phyloP scores from a whole-genome alignment of 352 stramenopile genomes.

The Globisporangium cystogenes region DNA sequence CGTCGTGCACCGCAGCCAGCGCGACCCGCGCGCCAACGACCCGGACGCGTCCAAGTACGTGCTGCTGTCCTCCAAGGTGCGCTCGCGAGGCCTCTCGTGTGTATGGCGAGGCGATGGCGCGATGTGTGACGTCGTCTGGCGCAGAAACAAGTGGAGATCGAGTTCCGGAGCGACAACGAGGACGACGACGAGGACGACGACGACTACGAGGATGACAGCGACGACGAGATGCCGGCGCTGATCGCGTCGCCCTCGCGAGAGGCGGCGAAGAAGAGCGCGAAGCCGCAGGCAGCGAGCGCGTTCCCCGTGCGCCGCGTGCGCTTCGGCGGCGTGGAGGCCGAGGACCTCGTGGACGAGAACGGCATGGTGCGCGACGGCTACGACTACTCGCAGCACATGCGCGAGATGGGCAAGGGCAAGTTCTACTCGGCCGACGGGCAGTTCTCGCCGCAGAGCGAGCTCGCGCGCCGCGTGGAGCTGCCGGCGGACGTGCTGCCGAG shows the following conservation, averaged over 20 bases:
- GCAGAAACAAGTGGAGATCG: constrained; percentile 53
- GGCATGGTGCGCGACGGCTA: constrained; percentile 91
- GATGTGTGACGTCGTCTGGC: neutral
- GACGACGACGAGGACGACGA: constrained; percentile 24
- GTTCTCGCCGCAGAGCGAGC: constrained; percentile 52
- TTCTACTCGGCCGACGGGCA: constrained; percentile 76
- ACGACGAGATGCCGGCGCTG: constrained; percentile 54
- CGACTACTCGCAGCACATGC: constrained; percentile 91
- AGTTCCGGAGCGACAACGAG: constrained; percentile 54
- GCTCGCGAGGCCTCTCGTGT: too few species aligned
- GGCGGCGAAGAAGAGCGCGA: constrained; percentile 14
- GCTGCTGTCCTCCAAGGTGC: constrained; percentile 53
- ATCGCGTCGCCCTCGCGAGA: constrained; percentile 19
- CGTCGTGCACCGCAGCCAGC: constrained; percentile 82
- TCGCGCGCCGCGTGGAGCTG: constrained; percentile 59
- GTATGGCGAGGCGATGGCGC: too few species aligned
- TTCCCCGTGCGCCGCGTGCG: constrained; percentile 59
- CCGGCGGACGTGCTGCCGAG: constrained; percentile 66
- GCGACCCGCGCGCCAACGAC: constrained; percentile 75
- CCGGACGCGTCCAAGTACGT: constrained; percentile 83
- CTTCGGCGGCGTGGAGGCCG: constrained; percentile 55
- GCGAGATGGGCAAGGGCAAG: constrained; percentile 83
- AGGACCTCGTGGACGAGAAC: constrained; percentile 83
- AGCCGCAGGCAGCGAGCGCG: constrained; percentile 15
- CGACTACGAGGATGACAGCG: constrained; percentile 30